Evolutionary conservation across 2,329 filamentous ascomycete genomes (phyloP), one percentile per base, ranked within the genome.

Genomic region (Aspergillus texensis): DNA sequence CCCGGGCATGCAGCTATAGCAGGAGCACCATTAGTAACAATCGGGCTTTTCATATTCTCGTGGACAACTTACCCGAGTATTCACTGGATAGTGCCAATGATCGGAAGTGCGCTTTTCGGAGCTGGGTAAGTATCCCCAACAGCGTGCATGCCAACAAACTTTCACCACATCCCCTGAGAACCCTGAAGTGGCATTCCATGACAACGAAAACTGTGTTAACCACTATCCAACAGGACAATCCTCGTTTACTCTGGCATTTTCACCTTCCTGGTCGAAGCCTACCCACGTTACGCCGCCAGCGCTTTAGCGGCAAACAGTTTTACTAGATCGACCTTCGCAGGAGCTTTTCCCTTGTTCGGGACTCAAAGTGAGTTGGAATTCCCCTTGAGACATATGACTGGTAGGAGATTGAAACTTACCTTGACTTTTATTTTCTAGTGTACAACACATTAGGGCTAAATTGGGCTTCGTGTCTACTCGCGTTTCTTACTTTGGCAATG

Each of bases 241-340:
- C 85, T 96, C 62, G 88, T 91, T 30, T 97, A 92, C 78, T 89
- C 88, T 61, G 92, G 93, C 58, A 88, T 96, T 68, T 97, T 96
- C 77, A 96, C 93, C 14, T 97, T 96, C 80, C 81, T 96, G 67
- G 92, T 94, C 12, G 87, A 89, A 71, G 81, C 79, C 19, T 83
- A 81, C 71, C 80, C 81, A 2, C 70, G 79, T 21, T 82, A 81
- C 69, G 80, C 81, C 16, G 81, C 81, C 12, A 82, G 80, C 62
- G 92, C 93, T 4, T 83, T 97, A 76, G 92, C 93, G 12, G 92
- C 93, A 50, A 95, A 96, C 72, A 90, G 89, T 52, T 92, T 95
- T 75, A 86, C 91, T 62, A 85, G 94, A 58, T 93, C 89, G 67
- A 83, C 85, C n/a, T 95, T 96, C 80, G 93, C 90, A 64, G 92